A percentile compares a stretch with the other conserved stretches of the same genome.
These are phyloP conservation scores for Vitis labrusca DNA, from an alignment of 164 flowering plant species.

Conservation along the genomic window DNA sequence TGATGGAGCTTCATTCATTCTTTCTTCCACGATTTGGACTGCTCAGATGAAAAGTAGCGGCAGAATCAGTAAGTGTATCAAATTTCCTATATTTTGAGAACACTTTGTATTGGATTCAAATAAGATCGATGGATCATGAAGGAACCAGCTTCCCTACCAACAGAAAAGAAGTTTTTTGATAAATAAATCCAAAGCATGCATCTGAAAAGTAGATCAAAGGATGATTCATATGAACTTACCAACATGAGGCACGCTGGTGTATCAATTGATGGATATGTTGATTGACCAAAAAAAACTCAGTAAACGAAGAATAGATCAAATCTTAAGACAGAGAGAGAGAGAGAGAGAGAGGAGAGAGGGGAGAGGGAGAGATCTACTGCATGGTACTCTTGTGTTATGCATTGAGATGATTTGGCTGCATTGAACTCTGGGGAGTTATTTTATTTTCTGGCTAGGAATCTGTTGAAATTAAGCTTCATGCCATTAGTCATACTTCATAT, in stretches of 20 bases:
- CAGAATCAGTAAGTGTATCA: background rate
- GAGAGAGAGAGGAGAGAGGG: background rate
- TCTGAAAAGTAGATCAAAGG: background rate
- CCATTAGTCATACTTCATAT: slow-evolving; percentile 1
- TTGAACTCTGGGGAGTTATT: background rate
- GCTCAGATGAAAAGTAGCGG: background rate
- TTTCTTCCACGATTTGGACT: background rate
- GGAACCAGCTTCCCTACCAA: background rate
- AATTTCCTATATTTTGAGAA: too few species aligned
- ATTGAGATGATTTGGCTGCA: background rate
- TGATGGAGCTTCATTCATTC: background rate
- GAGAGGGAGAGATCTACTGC: background rate
- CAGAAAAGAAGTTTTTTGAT: background rate
- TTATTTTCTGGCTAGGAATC: background rate
- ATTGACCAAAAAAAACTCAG: too few species aligned
- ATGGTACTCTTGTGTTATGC: background rate
- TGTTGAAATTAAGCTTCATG: background rate
- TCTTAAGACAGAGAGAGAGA: too few species aligned
- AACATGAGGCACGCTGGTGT: too few species aligned
- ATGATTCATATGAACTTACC: too few species aligned
- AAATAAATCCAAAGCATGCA: background rate
- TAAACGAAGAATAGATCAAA: too few species aligned
- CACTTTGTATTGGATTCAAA: background rate
- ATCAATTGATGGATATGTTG: too few species aligned
- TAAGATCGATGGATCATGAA: background rate